phyloP scores from a whole-genome alignment of 2,329 filamentous ascomycete species.

The Cryphonectria parasitica region DNA sequence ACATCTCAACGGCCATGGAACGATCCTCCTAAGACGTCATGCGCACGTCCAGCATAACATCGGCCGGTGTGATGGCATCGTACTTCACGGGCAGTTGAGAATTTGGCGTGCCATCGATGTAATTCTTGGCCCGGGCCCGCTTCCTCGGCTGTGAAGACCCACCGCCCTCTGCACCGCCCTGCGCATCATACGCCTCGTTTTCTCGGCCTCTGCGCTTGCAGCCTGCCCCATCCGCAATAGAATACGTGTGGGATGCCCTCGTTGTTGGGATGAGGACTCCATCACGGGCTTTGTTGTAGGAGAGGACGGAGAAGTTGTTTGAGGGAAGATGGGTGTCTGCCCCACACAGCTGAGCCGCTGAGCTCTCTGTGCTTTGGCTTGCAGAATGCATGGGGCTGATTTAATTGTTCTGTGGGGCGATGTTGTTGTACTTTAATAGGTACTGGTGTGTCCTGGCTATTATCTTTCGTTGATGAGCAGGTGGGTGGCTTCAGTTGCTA shows the following conservation, averaged over 20 bases:
- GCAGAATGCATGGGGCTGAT: neutral
- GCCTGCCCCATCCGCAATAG: neutral
- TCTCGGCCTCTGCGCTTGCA: neutral
- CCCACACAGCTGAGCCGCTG: neutral
- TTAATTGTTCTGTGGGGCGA: neutral
- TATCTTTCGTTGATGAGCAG: neutral
- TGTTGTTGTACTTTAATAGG: neutral
- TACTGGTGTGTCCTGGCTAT: neutral
- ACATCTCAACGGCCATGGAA: neutral
- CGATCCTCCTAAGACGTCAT: neutral
- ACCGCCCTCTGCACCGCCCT: neutral
- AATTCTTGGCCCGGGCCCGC: neutral
- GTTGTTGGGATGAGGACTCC: neutral
- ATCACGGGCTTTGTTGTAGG: neutral
- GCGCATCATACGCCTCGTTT: neutral
- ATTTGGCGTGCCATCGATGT: neutral
- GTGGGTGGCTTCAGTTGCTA: neutral
- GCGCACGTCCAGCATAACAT: neutral
- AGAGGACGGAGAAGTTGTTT: neutral
- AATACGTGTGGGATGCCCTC: neutral
- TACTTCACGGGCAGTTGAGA: neutral
- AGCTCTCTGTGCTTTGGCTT: neutral
- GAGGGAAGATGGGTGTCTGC: neutral
- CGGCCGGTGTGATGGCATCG: neutral
- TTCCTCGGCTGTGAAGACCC: neutral